These are phyloP conservation scores for Salix dunnii DNA, from an alignment of 345 rosid genomes.

Conservation along the genomic window DNA sequence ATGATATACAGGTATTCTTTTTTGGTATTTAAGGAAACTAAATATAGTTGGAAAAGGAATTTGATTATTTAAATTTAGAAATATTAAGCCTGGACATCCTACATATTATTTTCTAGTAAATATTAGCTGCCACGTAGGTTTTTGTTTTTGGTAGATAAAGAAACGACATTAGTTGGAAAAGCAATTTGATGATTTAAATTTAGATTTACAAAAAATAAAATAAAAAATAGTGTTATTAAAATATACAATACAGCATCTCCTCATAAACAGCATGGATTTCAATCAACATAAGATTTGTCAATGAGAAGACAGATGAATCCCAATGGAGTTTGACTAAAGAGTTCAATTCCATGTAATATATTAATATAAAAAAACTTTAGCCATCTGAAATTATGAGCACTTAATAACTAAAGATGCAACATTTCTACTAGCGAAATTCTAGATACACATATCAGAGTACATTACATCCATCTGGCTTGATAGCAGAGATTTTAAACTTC, in stretches of 20 bases:
- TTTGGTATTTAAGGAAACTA: neutral
- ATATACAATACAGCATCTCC: too few species aligned
- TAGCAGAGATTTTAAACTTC: constrained; percentile 1
- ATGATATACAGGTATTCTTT: neutral
- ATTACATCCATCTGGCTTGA: neutral
- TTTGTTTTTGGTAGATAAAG: neutral
- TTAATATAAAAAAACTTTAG: neutral
- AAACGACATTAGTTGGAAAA: neutral
- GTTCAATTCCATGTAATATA: neutral
- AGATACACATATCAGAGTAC: neutral
- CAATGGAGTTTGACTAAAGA: neutral
- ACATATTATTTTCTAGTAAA: neutral
- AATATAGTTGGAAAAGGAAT: neutral
- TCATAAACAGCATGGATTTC: neutral
- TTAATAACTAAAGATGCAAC: neutral
- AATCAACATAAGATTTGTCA: neutral
- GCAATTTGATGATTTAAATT: neutral
- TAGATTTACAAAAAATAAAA: neutral
- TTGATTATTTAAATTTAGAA: neutral
- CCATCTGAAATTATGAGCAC: neutral
- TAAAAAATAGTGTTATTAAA: neutral
- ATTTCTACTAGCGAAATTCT: neutral
- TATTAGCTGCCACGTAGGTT: neutral
- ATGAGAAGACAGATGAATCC: neutral
- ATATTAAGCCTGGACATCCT: neutral